A percentile compares a stretch with the other conserved stretches of the same genome.
Evolutionary conservation across 164 flowering plant genomes (phyloP).

Genomic region (Cinnamomum micranthum): DNA sequence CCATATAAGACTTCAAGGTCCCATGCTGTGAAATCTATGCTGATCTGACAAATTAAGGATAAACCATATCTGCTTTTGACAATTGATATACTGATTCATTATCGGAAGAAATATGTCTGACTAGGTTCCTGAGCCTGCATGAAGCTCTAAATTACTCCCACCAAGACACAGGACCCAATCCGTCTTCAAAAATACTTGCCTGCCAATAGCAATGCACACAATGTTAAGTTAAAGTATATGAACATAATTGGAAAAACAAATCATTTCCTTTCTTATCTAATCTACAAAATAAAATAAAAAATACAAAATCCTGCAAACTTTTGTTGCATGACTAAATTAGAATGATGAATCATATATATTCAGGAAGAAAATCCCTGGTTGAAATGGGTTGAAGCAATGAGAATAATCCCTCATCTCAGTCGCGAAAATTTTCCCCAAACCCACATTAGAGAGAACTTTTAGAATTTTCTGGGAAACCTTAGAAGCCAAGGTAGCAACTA

Average conservation of each 20-base stretch:
- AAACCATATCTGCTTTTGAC: no score
- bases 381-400: not conserved
- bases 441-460: not conserved
- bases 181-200: conserved; percentile 8
- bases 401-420: not conserved
- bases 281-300: not conserved
- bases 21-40: not conserved
- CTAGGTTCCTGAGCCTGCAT: not conserved
- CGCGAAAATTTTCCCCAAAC: not conserved
- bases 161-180: conserved; percentile 11
- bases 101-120: not conserved
- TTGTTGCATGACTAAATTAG: not conserved
- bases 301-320: not conserved
- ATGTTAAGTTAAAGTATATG: not conserved
- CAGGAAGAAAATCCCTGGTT: not conserved
- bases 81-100: no score
- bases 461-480: not conserved
- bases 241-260: not conserved
- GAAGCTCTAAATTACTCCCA: conserved; percentile 5
- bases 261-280: not conserved
- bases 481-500: not conserved
- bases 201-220: not conserved
- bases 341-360: not conserved
- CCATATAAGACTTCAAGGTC: not conserved
- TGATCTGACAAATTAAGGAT: not conserved